These are phyloP conservation scores for Orbilia brochopaga DNA, from an alignment of 2,329 filamentous ascomycete species.

Conservation along the genomic window DNA sequence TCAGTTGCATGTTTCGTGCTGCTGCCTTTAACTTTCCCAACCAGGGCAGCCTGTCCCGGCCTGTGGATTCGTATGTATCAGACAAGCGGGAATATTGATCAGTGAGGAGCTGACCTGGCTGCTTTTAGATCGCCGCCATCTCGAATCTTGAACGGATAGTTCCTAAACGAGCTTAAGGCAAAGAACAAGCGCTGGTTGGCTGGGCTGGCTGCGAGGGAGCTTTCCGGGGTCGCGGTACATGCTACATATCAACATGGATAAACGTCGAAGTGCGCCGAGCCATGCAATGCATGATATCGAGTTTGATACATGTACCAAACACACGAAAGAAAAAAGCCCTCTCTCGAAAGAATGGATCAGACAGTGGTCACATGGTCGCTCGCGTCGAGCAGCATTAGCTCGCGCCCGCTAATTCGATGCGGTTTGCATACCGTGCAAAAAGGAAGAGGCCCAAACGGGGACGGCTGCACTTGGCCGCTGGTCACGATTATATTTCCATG, in stretches of 20 bases:
- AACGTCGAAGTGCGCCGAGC: neutral
- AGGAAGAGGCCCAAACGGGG: too few relatives aligned
- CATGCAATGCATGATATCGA: constrained; percentile 4
- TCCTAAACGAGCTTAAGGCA: neutral
- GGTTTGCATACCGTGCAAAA: too few relatives aligned
- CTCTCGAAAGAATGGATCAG: neutral
- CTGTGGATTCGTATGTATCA: neutral
- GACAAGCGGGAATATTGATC: neutral
- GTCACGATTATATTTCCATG: neutral
- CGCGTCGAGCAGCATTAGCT: neutral
- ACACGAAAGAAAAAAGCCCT: neutral
- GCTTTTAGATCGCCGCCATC: constrained; percentile 9
- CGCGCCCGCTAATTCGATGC: too few relatives aligned
- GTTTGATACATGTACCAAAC: neutral
- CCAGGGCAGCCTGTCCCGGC: neutral
- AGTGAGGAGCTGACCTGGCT: constrained; percentile 2
- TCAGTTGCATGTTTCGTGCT: neutral
- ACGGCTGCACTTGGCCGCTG: neutral
- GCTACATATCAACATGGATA: neutral
- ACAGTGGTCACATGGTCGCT: constrained; percentile 1
- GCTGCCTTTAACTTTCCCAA: neutral
- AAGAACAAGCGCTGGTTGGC: neutral
- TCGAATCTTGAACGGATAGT: neutral
- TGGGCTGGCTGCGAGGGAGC: neutral
- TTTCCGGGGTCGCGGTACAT: constrained; percentile 3